A percentile compares a stretch with the other conserved stretches of the same genome.
These are phyloP conservation scores for Rubroboletus pulcherrimus DNA, from an alignment of 768 basidiomycete genomes.

Conservation along the genomic window DNA sequence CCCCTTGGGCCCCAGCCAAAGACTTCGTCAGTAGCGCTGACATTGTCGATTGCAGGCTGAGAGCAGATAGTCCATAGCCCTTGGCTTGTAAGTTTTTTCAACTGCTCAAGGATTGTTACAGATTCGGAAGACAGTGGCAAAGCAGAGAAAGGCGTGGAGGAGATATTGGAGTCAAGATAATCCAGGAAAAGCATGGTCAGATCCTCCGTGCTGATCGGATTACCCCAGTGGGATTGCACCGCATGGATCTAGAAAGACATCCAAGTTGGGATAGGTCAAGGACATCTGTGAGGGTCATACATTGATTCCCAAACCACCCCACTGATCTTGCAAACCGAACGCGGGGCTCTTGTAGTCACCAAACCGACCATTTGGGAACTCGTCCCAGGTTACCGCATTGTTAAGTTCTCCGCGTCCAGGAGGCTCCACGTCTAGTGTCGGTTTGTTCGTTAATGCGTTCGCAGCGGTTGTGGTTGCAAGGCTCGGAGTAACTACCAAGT, in stretches of 20 bases:
- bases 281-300: slow-evolving; percentile 33
- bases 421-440: slow-evolving; percentile 50
- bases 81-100: slow-evolving; percentile 68
- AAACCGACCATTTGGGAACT: slow-evolving; percentile 98
- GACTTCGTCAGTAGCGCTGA: slow-evolving; percentile 64
- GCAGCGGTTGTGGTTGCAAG: slow-evolving; percentile 63
- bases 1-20: slow-evolving; percentile 93
- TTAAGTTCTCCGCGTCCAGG: slow-evolving; percentile 69
- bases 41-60: slow-evolving; percentile 89
- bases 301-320: slow-evolving; percentile 66
- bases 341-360: slow-evolving; percentile 98
- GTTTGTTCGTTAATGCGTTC: slow-evolving; percentile 46
- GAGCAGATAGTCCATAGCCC: slow-evolving; percentile 98
- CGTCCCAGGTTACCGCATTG: slow-evolving; percentile 81
- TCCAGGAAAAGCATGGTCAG: slow-evolving; percentile 76
- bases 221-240: slow-evolving; percentile 71
- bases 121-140: slow-evolving; percentile 82
- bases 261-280: not conserved
- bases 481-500: slow-evolving; percentile 57
- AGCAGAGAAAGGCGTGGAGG: slow-evolving; percentile 86
- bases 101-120: slow-evolving; percentile 67
- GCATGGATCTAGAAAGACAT: slow-evolving; percentile 47
- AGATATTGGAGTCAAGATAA: slow-evolving; percentile 69
- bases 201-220: slow-evolving; percentile 56
- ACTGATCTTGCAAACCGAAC: slow-evolving; percentile 76